Base-by-base conservation (phyloP, 2,329 filamentous ascomycete genomes). In the Sarocladium oryzae region DNA sequence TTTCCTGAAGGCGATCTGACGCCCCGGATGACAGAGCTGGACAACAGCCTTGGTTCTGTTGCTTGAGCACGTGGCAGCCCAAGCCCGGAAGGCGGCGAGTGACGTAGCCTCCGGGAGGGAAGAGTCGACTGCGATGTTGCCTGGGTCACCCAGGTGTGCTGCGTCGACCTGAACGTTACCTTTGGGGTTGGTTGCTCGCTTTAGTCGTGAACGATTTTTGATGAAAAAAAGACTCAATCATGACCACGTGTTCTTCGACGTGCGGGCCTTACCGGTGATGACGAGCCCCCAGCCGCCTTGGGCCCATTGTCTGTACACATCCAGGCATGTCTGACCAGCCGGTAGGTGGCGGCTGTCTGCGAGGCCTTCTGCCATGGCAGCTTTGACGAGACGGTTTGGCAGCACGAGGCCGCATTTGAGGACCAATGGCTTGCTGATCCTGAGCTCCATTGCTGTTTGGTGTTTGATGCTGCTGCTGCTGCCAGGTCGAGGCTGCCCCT, bases 341-440 rank as follows among this genome's bases (percentile, higher is more conserved):
- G 78, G 78, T 1, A 73, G 66, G 24, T 73, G 55, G 51, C 74
- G 61, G 5, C 59, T 61, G 55, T 70, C 66, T 21, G 68, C 65
- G 59, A 75, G 61, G 4, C 56, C 56, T 55, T 79, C 73, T 4
- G 75, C 69, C 65, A 81, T 71, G 28, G 79, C 75, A 40, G 78
- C 69, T 56, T 77, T 71, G 40, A 62, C 68, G 2, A 84, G 67
- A 4, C 79, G 74, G 57, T 83, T 83, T 2, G 76, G 75, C 2
- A 83, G 60, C 0, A 67, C 70, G 23, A 84, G 66, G 1, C 80
- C 80, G 59, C 76, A 79, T 54, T 75, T 74, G 1, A 82, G 68
- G 35, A 70, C 76, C 13, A 79, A 58, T 0, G 76, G 69, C 24
- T 73, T n/a, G 18, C 6, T 10, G 37, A 41, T 41, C 13, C 9